Conservation (phyloP, 768 basidiomycete species). For the Naganishia friedmannii region DNA sequence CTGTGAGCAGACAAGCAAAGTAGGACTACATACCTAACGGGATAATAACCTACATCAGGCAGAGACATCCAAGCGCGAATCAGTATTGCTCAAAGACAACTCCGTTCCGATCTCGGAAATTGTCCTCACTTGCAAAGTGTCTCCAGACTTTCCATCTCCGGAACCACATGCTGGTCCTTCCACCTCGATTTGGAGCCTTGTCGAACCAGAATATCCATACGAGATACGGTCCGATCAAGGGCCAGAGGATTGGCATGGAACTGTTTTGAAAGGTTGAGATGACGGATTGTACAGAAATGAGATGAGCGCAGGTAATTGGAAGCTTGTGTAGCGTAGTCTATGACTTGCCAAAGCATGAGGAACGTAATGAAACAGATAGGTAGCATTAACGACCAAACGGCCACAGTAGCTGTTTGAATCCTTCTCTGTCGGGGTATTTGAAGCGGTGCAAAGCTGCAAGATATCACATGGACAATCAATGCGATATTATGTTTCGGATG, state of each 20-base stretch:
- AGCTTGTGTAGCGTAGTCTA: neutral
- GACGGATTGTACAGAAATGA: neutral
- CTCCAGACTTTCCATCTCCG: slow-evolving; percentile 70
- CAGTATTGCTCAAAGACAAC: neutral
- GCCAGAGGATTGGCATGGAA: slow-evolving; percentile 86
- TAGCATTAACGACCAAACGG: slow-evolving; percentile 80
- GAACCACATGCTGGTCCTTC: slow-evolving; percentile 68
- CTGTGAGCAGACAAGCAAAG: neutral
- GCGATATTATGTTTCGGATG: too few species aligned
- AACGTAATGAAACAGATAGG: slow-evolving; percentile 66
- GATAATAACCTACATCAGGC: slow-evolving; percentile 45
- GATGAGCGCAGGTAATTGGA: neutral
- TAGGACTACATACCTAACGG: slow-evolving; percentile 38
- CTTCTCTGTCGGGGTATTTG: slow-evolving; percentile 80
- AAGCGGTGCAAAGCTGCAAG: slow-evolving; percentile 68
- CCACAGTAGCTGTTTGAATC: slow-evolving; percentile 84
- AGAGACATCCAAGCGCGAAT: neutral
- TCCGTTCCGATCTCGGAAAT: neutral
- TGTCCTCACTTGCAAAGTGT: slow-evolving; percentile 77
- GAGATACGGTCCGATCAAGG: slow-evolving; percentile 70
- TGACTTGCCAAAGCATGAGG: slow-evolving; percentile 73
- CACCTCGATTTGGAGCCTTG: slow-evolving; percentile 70
- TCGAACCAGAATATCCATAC: slow-evolving; percentile 77
- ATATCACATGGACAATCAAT: neutral
- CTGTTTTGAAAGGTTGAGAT: slow-evolving; percentile 54